Evolutionary conservation across 176 grass and related monocot species (phyloP), one percentile per base, ranked within the genome.

Genomic region (Zoysia japonica): DNA sequence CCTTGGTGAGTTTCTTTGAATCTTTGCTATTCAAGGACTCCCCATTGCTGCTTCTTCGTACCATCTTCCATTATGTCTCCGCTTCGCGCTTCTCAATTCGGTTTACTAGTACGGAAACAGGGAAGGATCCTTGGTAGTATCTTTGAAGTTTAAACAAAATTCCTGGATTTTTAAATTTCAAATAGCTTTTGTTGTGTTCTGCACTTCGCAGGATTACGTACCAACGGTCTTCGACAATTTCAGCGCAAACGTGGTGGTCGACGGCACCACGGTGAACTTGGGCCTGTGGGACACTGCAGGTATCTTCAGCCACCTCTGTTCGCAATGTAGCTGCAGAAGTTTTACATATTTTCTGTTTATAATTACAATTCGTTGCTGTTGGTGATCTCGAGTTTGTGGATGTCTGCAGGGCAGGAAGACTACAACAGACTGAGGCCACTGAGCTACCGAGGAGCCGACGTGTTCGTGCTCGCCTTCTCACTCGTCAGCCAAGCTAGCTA

Each of bases 201-300:
- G 50, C 46, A 42, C 54, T 78, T 42, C 84, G 16, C 50, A 97
- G 94, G 94, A 97, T 77, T 97, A 97, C 47, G 82, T 97, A 37
- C 94, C 94, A 6, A 97, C 94, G 5, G 91, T 97, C 77, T 97
- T 97, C 15, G 94, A 97, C 43, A 97, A 97, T 61, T 97, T 93
- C 82, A 97, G 94, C 49, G 94, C 94, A 9, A 97, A 97, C 69
- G 91, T 97, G 43, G 82, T 97, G 45, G 91, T 83, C n/a, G 94
- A 97, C 54, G 84, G 91, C 46, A 91, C 87, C 37, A 97, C 91
- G 1, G 94, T 97, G n/a, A 97, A 97, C 82, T 81, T 97, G 53
- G 94, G 91, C 57, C 89, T 97, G 17, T 97, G 94, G 94, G 94
- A 97, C 64, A 97, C 94, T 9, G 94, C 91, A 67, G 94, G 94